These are phyloP conservation scores for Schwanniomyces vanrijiae DNA, from an alignment of 805 yeast genomes.

Conservation along the genomic window DNA sequence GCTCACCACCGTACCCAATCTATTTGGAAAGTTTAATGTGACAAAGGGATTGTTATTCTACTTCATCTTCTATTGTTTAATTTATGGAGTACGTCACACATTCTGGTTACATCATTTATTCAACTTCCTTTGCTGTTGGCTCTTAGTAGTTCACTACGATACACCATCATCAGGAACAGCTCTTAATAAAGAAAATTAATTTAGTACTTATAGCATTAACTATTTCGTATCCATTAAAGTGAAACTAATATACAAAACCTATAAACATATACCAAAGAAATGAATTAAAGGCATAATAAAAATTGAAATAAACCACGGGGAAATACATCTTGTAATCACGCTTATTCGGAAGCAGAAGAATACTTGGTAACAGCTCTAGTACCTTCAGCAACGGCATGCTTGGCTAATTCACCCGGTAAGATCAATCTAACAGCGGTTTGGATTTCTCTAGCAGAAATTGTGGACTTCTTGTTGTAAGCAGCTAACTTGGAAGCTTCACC, in stretches of 20 bases:
- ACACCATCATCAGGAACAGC: constrained; percentile 2
- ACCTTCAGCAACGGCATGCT: constrained; percentile 98
- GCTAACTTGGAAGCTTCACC: constrained; percentile 97
- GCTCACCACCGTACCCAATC: constrained; percentile 47
- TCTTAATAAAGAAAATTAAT: neutral
- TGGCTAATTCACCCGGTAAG: constrained; percentile 97
- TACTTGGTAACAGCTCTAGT: constrained; percentile 97
- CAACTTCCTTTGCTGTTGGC: constrained; percentile 61
- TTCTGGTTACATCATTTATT: constrained; percentile 81
- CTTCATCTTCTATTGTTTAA: constrained; percentile 56
- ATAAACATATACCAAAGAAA: constrained; percentile 4
- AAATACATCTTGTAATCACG: neutral
- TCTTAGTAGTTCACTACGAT: constrained; percentile 21
- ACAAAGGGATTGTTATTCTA: constrained; percentile 42
- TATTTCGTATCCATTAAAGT: constrained; percentile 11
- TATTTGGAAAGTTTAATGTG: constrained; percentile 11
- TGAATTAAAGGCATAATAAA: constrained; percentile 6
- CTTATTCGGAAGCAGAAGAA: constrained; percentile 58
- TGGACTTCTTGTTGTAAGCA: constrained; percentile 97
- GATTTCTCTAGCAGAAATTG: constrained; percentile 97
- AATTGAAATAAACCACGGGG: neutral
- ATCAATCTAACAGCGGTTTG: constrained; percentile 98
- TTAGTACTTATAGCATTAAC: neutral
- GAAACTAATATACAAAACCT: constrained; percentile 13
- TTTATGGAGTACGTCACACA: constrained; percentile 80